A percentile compares a stretch with the other conserved stretches of the same genome.
Conservation (phyloP, 108 stramenopile species). For the Chaetoceros muelleri region DNA sequence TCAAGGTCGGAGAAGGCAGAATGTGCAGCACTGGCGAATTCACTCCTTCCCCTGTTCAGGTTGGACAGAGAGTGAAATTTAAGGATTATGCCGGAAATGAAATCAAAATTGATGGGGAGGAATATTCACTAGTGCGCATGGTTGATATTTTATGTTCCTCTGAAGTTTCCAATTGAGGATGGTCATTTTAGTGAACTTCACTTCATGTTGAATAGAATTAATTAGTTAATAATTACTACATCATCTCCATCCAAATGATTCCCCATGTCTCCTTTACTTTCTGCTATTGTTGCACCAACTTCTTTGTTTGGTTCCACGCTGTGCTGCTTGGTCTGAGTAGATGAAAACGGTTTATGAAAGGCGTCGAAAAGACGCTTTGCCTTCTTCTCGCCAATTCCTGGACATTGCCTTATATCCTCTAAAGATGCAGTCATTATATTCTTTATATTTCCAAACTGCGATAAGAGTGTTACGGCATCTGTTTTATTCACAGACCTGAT, state of each 20-base stretch:
- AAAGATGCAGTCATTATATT: slow-evolving; percentile 42
- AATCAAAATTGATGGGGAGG: slow-evolving; percentile 80
- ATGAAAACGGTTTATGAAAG: slow-evolving; percentile 73
- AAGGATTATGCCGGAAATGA: slow-evolving; percentile 91
- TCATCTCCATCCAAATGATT: neutral
- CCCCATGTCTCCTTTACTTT: neutral
- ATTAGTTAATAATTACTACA: no score
- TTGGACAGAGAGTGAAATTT: slow-evolving; percentile 90
- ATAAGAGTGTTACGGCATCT: slow-evolving; percentile 52
- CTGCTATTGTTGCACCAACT: neutral
- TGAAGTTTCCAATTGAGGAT: slow-evolving; percentile 7
- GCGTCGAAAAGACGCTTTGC: slow-evolving; percentile 61
- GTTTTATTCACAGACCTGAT: slow-evolving; percentile 67
- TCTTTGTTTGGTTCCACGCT: neutral
- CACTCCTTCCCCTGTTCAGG: slow-evolving; percentile 45
- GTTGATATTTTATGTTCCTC: slow-evolving; percentile 77
- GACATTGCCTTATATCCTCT: slow-evolving; percentile 69
- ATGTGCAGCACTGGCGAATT: slow-evolving; percentile 79
- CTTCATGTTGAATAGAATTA: no score
- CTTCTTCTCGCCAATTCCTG: slow-evolving; percentile 78
- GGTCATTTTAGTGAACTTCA: no score
- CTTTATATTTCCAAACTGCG: slow-evolving; percentile 47
- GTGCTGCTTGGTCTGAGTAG: slow-evolving; percentile 8
- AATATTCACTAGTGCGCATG: slow-evolving; percentile 81
- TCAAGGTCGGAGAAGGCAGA: slow-evolving; percentile 88